Evolutionary conservation across 2,329 filamentous ascomycete species (phyloP), one percentile per base, ranked within the genome.

Genomic region (Cladosporium sp.): DNA sequence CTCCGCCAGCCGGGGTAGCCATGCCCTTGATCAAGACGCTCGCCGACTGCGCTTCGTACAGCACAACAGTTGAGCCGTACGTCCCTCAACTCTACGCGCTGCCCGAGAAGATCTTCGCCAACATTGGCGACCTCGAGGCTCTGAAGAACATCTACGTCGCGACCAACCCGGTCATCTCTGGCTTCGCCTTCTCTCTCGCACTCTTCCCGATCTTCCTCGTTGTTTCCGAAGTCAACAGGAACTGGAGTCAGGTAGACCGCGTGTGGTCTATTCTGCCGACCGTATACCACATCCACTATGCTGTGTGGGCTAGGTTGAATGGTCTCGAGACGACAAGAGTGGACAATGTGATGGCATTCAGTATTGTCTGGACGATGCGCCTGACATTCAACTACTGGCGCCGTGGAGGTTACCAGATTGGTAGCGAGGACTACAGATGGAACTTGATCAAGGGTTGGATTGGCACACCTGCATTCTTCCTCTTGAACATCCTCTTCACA

Each of bases 331-430:
- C 90, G 16, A 81, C 85, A 63, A 86, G 89, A 58, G 77, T 97
- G 51, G 89, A 96, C 73, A 87, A 90, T 48, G 82, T 93, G 34
- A 82, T 93, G 65, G 80, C 88, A 1, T 88, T 92, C 71, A 90
- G 88, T 59, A 78, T 85, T 1, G 71, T 93, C 10, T 99, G 95
- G 95, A 74, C 72, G 23, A 57, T 71, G 16, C 66, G 95, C 13
- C 82, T 99, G 78, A 98, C 94, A 2, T 98, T 87, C 83, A 99
- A 99, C 80, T 99, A 97, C 81, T 97, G 91, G 89, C 90, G 95
- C 66, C 96, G 92, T 77, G 95, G 95, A 46, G 95, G 95, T 26
- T 99, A 99, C 77, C 82, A 84, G 18, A 83, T 93, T 69, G 94
- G 95, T 43, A 93, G 91, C 18, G 94, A 99, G 79, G 95, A 99